Evolutionary conservation across 139 green algal species (phyloP).

Genomic region (Astrephomene gubernaculifera): DNA sequence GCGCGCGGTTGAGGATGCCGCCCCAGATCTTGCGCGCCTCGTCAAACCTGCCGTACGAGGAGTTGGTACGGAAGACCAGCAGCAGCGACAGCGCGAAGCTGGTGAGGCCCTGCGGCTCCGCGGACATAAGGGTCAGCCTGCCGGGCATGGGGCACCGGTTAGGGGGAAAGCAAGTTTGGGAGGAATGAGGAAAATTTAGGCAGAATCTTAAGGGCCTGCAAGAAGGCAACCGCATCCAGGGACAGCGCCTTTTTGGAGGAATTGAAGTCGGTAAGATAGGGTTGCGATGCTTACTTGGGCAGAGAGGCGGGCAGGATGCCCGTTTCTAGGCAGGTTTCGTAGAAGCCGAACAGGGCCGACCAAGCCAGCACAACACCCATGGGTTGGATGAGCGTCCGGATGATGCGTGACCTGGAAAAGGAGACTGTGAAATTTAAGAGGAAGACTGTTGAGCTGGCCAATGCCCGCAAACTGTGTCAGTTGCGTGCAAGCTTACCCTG

Average conservation of each 20-base stretch:
- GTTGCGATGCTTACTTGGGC: constrained; percentile 34
- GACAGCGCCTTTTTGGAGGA: too few species aligned
- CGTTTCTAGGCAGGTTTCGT: constrained; percentile 19
- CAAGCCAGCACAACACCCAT: constrained; percentile 37
- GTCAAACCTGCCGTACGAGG: constrained; percentile 41
- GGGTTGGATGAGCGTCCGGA: constrained; percentile 21
- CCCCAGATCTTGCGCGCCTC: constrained; percentile 59
- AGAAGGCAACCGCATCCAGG: too few species aligned
- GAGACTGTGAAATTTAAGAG: neutral
- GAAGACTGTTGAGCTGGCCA: neutral
- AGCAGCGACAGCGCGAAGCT: constrained; percentile 55
- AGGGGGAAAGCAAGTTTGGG: too few species aligned
- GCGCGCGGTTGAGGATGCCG: constrained; percentile 53
- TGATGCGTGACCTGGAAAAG: constrained; percentile 41
- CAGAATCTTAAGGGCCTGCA: too few species aligned
- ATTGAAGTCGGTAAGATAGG: too few species aligned
- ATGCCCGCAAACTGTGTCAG: too few species aligned
- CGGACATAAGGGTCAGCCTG: constrained; percentile 41
- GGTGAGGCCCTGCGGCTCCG: constrained; percentile 47
- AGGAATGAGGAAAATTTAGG: too few species aligned
- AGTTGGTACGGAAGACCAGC: constrained; percentile 49
- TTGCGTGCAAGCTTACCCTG: neutral
- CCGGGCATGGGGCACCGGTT: neutral
- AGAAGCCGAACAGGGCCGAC: constrained; percentile 30
- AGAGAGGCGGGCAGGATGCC: constrained; percentile 24